Conservation (phyloP, 441 rosid genomes). For the Macaranga tanarius region DNA sequence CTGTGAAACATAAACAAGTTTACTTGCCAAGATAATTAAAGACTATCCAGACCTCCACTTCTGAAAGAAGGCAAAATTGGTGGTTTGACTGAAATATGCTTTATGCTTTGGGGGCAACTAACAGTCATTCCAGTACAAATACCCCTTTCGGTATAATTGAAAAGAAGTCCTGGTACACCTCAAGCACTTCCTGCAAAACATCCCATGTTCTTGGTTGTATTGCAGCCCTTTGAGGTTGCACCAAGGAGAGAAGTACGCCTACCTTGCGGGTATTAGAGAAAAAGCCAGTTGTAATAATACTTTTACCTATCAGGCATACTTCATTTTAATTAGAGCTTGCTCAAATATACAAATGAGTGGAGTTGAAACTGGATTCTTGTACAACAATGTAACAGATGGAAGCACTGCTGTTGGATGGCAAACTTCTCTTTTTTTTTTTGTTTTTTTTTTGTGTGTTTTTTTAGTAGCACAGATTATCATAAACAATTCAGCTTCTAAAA, state of each 20-base stretch:
- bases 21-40: no score
- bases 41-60: no score
- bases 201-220: neutral
- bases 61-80: no score
- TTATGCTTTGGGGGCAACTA: neutral
- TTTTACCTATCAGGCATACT: no score
- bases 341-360: neutral
- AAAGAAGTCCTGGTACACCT: neutral
- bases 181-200: neutral
- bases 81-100: no score
- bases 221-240: neutral
- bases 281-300: no score
- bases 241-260: neutral
- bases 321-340: no score
- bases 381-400: neutral
- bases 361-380: neutral
- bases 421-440: neutral
- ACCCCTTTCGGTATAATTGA: neutral
- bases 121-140: neutral
- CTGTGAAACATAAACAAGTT: no score
- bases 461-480: neutral
- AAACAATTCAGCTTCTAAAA: constrained; percentile 50
- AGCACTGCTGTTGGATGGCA: neutral
- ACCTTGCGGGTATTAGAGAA: no score
- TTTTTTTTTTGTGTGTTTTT: no score